Conservation (phyloP, 345 rosid genomes). For the Brassica cretica region DNA sequence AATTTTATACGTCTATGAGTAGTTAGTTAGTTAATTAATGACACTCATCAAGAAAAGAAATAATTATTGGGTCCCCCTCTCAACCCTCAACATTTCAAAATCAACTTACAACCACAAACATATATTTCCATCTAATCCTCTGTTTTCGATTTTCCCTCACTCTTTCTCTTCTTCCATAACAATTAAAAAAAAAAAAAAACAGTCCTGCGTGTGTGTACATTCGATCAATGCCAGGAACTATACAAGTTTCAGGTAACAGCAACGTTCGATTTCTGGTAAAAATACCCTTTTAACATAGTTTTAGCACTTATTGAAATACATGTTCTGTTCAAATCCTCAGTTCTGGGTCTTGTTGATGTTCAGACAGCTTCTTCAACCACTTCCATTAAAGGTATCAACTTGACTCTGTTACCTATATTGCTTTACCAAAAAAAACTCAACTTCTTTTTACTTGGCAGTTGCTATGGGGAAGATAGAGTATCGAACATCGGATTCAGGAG, state of each 20-base stretch:
- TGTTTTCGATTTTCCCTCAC: neutral
- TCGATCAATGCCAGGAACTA: constrained; percentile 81
- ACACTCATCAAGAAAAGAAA: constrained; percentile 6
- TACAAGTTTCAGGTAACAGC: constrained; percentile 76
- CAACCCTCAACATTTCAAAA: constrained; percentile 18
- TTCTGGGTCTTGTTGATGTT: constrained; percentile 55
- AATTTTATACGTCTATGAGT: neutral
- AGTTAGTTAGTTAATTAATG: neutral
- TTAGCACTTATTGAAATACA: neutral
- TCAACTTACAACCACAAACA: constrained; percentile 52
- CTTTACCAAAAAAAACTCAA: neutral
- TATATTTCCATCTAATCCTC: constrained; percentile 47
- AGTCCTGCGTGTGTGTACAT: constrained; percentile 14
- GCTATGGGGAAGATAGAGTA: constrained; percentile 79
- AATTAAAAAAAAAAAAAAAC: neutral
- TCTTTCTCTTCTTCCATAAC: constrained; percentile 29
- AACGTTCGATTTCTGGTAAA: constrained; percentile 28
- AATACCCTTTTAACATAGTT: neutral
- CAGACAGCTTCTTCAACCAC: constrained; percentile 51
- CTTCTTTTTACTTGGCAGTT: constrained; percentile 45
- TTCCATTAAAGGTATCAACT: constrained; percentile 61
- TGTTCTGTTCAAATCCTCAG: constrained; percentile 43
- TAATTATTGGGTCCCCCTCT: constrained; percentile 49
- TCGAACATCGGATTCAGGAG: constrained; percentile 59
- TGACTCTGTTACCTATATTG: neutral